Conservation (phyloP, 1,284 basidiomycete genomes). For the Ceratobasidium sp. region DNA sequence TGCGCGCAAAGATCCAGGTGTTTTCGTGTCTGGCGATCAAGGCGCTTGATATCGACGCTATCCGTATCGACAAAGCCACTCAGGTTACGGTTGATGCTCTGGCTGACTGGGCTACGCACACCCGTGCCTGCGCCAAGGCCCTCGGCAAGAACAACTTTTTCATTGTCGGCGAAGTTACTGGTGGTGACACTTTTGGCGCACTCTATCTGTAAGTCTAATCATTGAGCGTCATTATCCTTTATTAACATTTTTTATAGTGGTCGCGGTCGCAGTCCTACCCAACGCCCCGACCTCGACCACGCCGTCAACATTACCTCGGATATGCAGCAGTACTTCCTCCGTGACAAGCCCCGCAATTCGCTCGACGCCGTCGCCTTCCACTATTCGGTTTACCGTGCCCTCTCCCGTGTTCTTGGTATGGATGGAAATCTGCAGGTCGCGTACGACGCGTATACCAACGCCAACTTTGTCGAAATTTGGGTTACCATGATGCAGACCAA, state of each 20-base stretch:
- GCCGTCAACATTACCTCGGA: constrained; percentile 72
- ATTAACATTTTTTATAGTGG: constrained; percentile 62
- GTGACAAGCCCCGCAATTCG: constrained; percentile 67
- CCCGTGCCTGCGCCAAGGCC: constrained; percentile 74
- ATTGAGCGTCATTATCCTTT: constrained; percentile 15
- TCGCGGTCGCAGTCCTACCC: constrained; percentile 81
- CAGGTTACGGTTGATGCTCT: constrained; percentile 87
- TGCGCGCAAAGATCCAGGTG: constrained; percentile 77
- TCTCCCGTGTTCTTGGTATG: constrained; percentile 89
- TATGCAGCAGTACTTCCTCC: constrained; percentile 80
- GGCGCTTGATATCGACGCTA: constrained; percentile 88
- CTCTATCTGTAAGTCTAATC: constrained; percentile 74
- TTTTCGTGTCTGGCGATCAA: constrained; percentile 88
- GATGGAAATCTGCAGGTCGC: constrained; percentile 90
- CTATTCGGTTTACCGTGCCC: constrained; percentile 87
- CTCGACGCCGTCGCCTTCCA: constrained; percentile 88
- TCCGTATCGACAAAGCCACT: constrained; percentile 93
- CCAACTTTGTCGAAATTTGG: constrained; percentile 88
- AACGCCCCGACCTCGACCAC: constrained; percentile 69
- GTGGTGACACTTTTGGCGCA: constrained; percentile 88
- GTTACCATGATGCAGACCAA: constrained; percentile 88
- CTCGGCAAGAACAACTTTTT: constrained; percentile 87
- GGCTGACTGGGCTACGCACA: constrained; percentile 76
- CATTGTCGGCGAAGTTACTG: constrained; percentile 93
- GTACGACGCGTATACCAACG: constrained; percentile 71